Evolutionary conservation across 352 stramenopile species (phyloP), one percentile per base, ranked within the genome.

Genomic region (Globisporangium rhizosaccharum): DNA sequence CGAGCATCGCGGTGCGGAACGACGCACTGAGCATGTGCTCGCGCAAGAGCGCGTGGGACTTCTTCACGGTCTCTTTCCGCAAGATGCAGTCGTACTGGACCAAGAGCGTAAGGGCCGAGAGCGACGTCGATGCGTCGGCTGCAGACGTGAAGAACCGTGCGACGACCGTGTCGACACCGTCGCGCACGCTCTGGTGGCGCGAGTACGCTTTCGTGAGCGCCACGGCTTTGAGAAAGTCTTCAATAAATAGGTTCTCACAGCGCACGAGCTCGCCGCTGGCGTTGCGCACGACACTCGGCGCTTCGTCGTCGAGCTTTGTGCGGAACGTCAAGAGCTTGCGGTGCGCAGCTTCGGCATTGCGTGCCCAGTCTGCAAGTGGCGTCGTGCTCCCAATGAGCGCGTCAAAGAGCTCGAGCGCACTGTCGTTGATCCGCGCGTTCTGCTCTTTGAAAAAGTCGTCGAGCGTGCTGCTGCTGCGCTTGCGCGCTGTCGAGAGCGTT

Each of bases 191-290:
- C 49, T 87, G 64, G 36, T 91, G 76, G 12, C 65, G 67, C 23
- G 63, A 63, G 45, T 83, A 90, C 18, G 75, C 73, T 3, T 57
- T 67, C 36, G 68, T 91, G 36, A 87, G 66, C 37, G 76, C 77
- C 11, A 89, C 66, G 10, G 71, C 71, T 59, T 85, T 82, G 45
- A 91, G 67, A 59, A 90, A 87, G 50, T 87, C 74, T 41, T 86
- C 74, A 63, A 89, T 86, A 77, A 90, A 88, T 70, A 87, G 30
- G 65, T 91, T 91, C 41, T 82, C 71, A 53, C 73, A 84, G 10
- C 53, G 61, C 42, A 75, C 69, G 15, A 58, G 48, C 33, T 70
- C 71, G 45, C 65, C 73, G 61, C 72, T 62, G 51, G 62, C 61
- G 41, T 76, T 55, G 20, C 78, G 68, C 14, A 66, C 60, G 30